phyloP scores from a whole-genome alignment of 2,329 filamentous ascomycete species.

The Talaromyces marneffei region DNA sequence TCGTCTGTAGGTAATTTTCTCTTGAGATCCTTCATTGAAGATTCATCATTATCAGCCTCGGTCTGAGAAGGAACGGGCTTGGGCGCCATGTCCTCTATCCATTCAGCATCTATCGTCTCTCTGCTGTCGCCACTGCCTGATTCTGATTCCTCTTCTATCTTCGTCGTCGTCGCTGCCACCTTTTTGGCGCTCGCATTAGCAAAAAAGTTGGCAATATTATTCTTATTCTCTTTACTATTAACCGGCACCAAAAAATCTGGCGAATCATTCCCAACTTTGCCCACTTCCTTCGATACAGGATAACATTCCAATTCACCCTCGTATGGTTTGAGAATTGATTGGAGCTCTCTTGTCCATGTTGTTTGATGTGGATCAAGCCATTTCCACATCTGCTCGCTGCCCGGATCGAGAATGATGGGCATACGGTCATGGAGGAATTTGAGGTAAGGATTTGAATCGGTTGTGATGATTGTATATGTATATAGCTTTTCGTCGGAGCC shows the following conservation, averaged over 20 bases:
- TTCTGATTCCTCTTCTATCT: slow-evolving; percentile 27
- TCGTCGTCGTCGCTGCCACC: slow-evolving; percentile 13
- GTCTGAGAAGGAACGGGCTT: slow-evolving; percentile 36
- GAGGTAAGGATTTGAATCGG: slow-evolving; percentile 73
- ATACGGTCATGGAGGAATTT: slow-evolving; percentile 89
- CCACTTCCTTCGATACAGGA: slow-evolving; percentile 79
- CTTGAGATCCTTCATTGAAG: slow-evolving; percentile 40
- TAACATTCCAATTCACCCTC: slow-evolving; percentile 76
- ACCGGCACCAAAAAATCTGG: slow-evolving; percentile 76
- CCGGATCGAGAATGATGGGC: slow-evolving; percentile 83
- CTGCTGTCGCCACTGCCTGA: too few species aligned
- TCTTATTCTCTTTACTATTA: slow-evolving; percentile 80
- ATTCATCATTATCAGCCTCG: slow-evolving; percentile 14
- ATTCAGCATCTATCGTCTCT: slow-evolving; percentile 40
- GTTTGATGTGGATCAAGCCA: slow-evolving; percentile 72
- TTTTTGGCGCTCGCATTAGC: slow-evolving; percentile 48
- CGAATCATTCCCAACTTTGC: slow-evolving; percentile 90
- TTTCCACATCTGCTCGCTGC: slow-evolving; percentile 60
- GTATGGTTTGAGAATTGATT: slow-evolving; percentile 72
- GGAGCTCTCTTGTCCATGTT: slow-evolving; percentile 73
- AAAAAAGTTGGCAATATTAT: slow-evolving; percentile 93
- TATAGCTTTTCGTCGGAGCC: slow-evolving; percentile 65
- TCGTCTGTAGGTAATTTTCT: slow-evolving; percentile 39
- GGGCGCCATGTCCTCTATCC: slow-evolving; percentile 49
- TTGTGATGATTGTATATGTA: slow-evolving; percentile 93